These are phyloP conservation scores for Ceratopteris richardii DNA, from an alignment of 75 land plant genomes.

Conservation along the genomic window DNA sequence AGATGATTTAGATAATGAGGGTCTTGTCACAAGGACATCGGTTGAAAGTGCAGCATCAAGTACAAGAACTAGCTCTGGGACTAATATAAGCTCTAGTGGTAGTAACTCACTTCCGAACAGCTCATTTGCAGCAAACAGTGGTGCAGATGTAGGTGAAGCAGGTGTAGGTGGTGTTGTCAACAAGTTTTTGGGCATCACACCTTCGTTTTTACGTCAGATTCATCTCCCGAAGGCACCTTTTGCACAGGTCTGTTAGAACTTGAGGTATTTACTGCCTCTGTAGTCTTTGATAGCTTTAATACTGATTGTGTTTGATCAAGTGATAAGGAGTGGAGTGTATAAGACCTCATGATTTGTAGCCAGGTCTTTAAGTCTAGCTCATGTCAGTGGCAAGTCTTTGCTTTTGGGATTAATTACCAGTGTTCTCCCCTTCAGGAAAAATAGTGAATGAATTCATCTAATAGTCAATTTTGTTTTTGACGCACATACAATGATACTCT, in stretches of 20 bases:
- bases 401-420: too few species aligned
- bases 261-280: background rate
- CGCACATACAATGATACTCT: too few species aligned
- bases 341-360: too few species aligned
- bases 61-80: conserved; percentile 50
- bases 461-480: too few species aligned
- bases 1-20: conserved; percentile 76
- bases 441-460: too few species aligned
- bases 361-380: too few species aligned
- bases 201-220: conserved; percentile 64
- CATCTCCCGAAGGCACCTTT: conserved; percentile 51
- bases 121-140: conserved; percentile 6
- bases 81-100: conserved; percentile 38
- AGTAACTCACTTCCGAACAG: conserved; percentile 23
- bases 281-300: too few species aligned
- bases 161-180: conserved; percentile 90
- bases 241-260: conserved; percentile 49
- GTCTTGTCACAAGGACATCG: conserved; percentile 61
- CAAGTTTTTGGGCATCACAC: conserved; percentile 84
- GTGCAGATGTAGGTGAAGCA: conserved; percentile 38
- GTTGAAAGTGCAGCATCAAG: conserved; percentile 80
- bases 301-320: too few species aligned
- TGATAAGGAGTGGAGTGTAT: too few species aligned
- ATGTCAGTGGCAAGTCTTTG: too few species aligned
- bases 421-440: too few species aligned